These are phyloP conservation scores for Blepharisma japonicum DNA, from an alignment of 73 alveolate genomes.

Conservation along the genomic window DNA sequence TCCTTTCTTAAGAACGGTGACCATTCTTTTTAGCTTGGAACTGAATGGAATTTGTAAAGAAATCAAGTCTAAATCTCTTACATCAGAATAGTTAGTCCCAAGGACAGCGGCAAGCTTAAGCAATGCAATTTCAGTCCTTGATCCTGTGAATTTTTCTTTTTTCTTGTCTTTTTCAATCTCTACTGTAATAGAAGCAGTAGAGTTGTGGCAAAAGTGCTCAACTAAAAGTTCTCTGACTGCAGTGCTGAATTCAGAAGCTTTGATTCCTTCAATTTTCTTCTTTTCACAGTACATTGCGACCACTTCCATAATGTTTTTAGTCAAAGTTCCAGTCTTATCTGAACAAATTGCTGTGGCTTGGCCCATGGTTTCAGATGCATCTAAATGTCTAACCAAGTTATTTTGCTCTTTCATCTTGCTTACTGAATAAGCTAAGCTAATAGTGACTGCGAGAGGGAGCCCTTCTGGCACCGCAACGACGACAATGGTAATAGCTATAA, in stretches of 20 bases:
- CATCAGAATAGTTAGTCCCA: slow-evolving; percentile 43
- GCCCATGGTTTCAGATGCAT: slow-evolving; percentile 93
- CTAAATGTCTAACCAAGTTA: slow-evolving; percentile 80
- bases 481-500: slow-evolving; percentile 82
- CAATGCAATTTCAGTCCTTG: slow-evolving; percentile 79
- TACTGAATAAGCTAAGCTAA: slow-evolving; percentile 86
- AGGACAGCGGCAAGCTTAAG: slow-evolving; percentile 46
- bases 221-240: slow-evolving; percentile 32
- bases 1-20: slow-evolving; percentile 69
- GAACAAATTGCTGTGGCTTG: slow-evolving; percentile 88
- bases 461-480: slow-evolving; percentile 97
- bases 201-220: slow-evolving; percentile 27
- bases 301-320: slow-evolving; percentile 84
- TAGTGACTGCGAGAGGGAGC: slow-evolving; percentile 91
- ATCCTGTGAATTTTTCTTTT: slow-evolving; percentile 61
- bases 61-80: slow-evolving; percentile 35
- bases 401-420: slow-evolving; percentile 83
- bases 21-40: slow-evolving; percentile 86
- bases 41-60: slow-evolving; percentile 74
- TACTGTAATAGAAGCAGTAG: slow-evolving; percentile 34
- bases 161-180: slow-evolving; percentile 24
- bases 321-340: slow-evolving; percentile 94
- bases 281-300: slow-evolving; percentile 36
- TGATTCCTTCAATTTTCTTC: not conserved
- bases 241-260: not conserved